A percentile compares a stretch with the other conserved stretches of the same genome.
Evolutionary conservation across 148 eudicot species (phyloP).

Genomic region (Rheum nobile): DNA sequence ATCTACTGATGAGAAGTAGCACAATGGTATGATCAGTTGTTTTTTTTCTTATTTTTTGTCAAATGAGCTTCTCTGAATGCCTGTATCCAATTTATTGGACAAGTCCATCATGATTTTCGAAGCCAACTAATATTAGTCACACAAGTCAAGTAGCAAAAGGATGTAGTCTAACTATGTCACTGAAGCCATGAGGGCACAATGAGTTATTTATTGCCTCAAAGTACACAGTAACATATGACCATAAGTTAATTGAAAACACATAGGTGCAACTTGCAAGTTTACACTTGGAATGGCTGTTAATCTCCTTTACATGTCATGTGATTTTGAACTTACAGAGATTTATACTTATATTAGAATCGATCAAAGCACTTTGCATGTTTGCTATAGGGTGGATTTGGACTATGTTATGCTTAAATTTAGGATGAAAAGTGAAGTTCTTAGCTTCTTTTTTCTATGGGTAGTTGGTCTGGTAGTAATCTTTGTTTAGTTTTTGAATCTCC

Average conservation of each 20-base stretch:
- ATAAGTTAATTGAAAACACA: background rate
- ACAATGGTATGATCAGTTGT: background rate
- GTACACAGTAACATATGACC: background rate
- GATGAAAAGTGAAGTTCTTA: too few species aligned
- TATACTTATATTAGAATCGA: too few species aligned
- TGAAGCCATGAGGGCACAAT: background rate
- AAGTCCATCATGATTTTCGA: constrained; percentile 1
- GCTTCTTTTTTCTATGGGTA: too few species aligned
- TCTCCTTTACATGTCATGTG: background rate
- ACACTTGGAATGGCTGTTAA: background rate
- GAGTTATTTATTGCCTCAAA: background rate
- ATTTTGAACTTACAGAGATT: too few species aligned
- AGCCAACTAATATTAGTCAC: background rate
- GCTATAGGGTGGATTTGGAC: too few species aligned
- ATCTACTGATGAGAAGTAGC: background rate
- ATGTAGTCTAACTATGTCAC: background rate
- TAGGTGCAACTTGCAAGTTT: background rate
- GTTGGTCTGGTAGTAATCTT: too few species aligned
- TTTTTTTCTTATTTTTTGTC: background rate
- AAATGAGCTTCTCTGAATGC: background rate
- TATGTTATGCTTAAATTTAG: too few species aligned
- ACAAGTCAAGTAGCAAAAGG: background rate
- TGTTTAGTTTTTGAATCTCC: too few species aligned
- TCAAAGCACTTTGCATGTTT: too few species aligned
- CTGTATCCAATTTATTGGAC: background rate